These are phyloP conservation scores for Naumovozyma dairenensis DNA, from an alignment of 805 yeast genomes.

Conservation along the genomic window DNA sequence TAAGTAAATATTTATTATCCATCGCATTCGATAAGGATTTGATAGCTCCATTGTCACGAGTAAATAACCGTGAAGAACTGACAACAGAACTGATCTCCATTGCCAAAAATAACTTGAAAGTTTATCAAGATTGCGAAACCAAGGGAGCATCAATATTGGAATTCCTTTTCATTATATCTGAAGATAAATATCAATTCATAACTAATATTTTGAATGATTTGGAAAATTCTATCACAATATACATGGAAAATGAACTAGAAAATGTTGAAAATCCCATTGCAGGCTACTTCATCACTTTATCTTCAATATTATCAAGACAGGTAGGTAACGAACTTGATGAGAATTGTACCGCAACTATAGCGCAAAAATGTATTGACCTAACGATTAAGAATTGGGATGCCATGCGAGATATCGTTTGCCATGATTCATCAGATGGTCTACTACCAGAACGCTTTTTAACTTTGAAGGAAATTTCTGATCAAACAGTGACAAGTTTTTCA, in stretches of 20 bases:
- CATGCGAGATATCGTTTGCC: conserved; percentile 40
- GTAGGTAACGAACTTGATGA: no score
- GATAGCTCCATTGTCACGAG: no score
- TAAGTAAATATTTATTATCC: conserved; percentile 37
- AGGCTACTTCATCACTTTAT: conserved; percentile 58
- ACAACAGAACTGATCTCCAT: conserved; percentile 10
- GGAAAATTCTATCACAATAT: conserved; percentile 27
- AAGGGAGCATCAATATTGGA: conserved; percentile 57
- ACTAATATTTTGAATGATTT: conserved; percentile 28
- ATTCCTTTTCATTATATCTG: conserved; percentile 35
- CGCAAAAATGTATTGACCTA: no score
- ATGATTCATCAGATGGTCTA: conserved; percentile 65
- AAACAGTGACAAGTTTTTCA: conserved; percentile 50
- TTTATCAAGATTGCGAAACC: conserved; percentile 58
- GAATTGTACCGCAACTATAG: no score
- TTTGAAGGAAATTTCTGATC: conserved; percentile 30
- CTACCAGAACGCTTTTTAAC: conserved; percentile 39
- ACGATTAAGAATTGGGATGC: conserved; percentile 27
- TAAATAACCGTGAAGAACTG: conserved; percentile 7
- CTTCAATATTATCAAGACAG: no score
- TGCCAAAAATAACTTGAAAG: conserved; percentile 34
- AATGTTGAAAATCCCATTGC: conserved; percentile 51
- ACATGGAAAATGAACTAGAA: conserved; percentile 28
- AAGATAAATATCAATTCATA: conserved; percentile 23
- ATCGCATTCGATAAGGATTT: no score